Evolutionary conservation across 768 basidiomycete genomes (phyloP).

Genomic region (Xerocomellus dryophilus): DNA sequence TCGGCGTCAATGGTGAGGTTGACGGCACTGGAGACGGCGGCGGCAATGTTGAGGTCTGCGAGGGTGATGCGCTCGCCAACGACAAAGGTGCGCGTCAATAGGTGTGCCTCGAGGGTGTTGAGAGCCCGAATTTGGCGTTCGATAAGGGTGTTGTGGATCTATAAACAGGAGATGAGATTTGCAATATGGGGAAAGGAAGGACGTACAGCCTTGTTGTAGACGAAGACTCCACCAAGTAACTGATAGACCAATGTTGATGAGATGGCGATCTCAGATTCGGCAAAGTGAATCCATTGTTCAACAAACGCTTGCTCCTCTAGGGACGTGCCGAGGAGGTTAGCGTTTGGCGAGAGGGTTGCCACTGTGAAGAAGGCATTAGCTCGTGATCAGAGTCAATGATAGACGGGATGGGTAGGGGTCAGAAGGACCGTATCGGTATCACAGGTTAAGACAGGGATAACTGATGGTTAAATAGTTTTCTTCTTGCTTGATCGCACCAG

Average conservation of each 20-base stretch:
- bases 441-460: slow-evolving; percentile 70
- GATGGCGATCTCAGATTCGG: slow-evolving; percentile 59
- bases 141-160: slow-evolving; percentile 57
- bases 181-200: neutral
- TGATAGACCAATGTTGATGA: slow-evolving; percentile 37
- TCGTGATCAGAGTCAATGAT: slow-evolving; percentile 9
- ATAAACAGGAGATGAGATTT: neutral
- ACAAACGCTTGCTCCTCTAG: slow-evolving; percentile 68
- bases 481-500: slow-evolving; percentile 20
- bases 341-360: slow-evolving; percentile 70
- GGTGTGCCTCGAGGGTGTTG: slow-evolving; percentile 67
- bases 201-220: slow-evolving; percentile 83
- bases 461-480: slow-evolving; percentile 43
- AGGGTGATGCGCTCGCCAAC: slow-evolving; percentile 93
- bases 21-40: slow-evolving; percentile 53
- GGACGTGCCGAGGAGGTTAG: slow-evolving; percentile 68
- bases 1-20: slow-evolving; percentile 60
- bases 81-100: slow-evolving; percentile 81
- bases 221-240: slow-evolving; percentile 48
- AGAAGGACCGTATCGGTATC: slow-evolving; percentile 46
- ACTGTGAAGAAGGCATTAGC: slow-evolving; percentile 46
- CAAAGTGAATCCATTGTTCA: slow-evolving; percentile 82
- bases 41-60: slow-evolving; percentile 77
- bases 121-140: slow-evolving; percentile 60
- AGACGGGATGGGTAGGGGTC: slow-evolving; percentile 4